These are phyloP conservation scores for Calonectria naviculata DNA, from an alignment of 2,329 filamentous ascomycete genomes.

Conservation along the genomic window DNA sequence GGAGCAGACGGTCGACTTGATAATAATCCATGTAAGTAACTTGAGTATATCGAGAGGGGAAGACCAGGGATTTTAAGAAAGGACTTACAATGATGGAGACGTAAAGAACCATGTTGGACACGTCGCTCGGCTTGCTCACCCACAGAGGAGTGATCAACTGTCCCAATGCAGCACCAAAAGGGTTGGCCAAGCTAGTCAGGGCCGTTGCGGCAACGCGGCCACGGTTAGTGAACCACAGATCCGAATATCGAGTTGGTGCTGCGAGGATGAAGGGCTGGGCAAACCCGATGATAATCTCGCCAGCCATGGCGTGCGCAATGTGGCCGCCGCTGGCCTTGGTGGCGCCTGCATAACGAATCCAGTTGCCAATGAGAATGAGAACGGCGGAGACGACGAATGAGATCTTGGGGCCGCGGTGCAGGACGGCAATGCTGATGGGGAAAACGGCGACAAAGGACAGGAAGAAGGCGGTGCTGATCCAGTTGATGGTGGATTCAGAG, in stretches of 20 bases:
- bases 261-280: conserved; percentile 93
- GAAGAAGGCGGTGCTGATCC: conserved; percentile 89
- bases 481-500: conserved; percentile 84
- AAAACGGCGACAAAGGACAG: conserved; percentile 83
- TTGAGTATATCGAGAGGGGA: neutral
- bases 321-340: conserved; percentile 64
- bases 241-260: conserved; percentile 90
- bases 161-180: conserved; percentile 87
- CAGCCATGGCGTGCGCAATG: conserved; percentile 86
- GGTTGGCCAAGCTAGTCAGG: conserved; percentile 86
- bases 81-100: conserved; percentile 80
- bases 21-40: neutral
- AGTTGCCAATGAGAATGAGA: conserved; percentile 85
- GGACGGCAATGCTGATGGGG: conserved; percentile 79
- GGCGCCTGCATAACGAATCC: conserved; percentile 86
- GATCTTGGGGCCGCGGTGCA: conserved; percentile 83
- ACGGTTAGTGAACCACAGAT: conserved; percentile 90
- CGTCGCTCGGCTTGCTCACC: conserved; percentile 70
- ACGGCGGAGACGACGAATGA: conserved; percentile 80
- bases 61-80: neutral
- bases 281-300: conserved; percentile 89
- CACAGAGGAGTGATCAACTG: conserved; percentile 87
- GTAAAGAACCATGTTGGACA: conserved; percentile 87
- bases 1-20: conserved; percentile 58
- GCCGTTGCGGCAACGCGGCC: conserved; percentile 91